phyloP scores from a whole-genome alignment of 768 basidiomycete species.

The Dentipellis fragilis region DNA sequence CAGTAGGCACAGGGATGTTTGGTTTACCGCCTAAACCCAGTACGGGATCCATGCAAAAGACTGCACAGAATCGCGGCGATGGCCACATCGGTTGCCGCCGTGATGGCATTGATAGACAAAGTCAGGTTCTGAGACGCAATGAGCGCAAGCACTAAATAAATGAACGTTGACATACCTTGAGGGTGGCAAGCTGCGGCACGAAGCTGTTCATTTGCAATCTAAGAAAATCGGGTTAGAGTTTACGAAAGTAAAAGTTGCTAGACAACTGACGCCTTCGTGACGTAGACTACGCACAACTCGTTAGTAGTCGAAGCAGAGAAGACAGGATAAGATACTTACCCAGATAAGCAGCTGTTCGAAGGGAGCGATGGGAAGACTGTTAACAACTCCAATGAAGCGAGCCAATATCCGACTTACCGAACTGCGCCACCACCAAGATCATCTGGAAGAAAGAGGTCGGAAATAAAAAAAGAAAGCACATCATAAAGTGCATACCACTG shows the following conservation, averaged over 20 bases:
- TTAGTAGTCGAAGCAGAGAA: not conserved
- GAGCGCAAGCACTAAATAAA: not conserved
- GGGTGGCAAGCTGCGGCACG: not conserved
- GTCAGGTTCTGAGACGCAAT: constrained; percentile 33
- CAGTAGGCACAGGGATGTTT: constrained; percentile 8
- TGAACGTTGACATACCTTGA: not conserved
- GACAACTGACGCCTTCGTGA: not conserved
- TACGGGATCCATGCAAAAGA: constrained; percentile 40
- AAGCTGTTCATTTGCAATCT: not conserved
- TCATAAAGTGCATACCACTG: constrained; percentile 27
- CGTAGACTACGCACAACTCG: not conserved
- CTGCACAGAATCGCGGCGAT: constrained; percentile 41
- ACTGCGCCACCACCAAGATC: constrained; percentile 37
- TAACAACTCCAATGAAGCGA: not conserved
- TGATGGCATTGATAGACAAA: constrained; percentile 45
- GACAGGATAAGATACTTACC: not conserved
- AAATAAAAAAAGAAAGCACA: not conserved
- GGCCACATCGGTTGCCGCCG: constrained; percentile 37
- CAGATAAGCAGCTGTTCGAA: constrained; percentile 31
- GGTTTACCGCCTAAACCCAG: constrained; percentile 41
- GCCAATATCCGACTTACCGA: constrained; percentile 26
- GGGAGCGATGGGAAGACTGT: constrained; percentile 18
- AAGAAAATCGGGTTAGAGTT: not conserved
- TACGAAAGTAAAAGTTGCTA: too few relatives aligned
- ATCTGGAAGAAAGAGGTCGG: constrained; percentile 19